Evolutionary conservation across 1,139 yeast species (phyloP).

Genomic region (Geotrichum fermentans): DNA sequence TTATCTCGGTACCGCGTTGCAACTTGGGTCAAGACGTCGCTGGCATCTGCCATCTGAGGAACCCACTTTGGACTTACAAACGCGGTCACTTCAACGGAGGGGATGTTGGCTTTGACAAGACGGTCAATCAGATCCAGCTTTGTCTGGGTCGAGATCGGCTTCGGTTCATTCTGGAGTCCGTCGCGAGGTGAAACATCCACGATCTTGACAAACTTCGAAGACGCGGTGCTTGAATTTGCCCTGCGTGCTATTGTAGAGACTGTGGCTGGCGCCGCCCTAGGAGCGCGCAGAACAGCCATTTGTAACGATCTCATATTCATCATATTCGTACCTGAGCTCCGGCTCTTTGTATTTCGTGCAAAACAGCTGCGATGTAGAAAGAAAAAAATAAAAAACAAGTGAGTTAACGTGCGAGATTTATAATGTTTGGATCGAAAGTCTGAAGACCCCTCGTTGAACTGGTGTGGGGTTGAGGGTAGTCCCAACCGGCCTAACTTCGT

Average conservation of each 20-base stretch:
- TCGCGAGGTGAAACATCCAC: conserved; percentile 39
- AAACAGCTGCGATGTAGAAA: too few species aligned
- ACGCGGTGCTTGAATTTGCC: background rate
- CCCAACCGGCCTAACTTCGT: background rate
- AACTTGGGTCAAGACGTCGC: conserved; percentile 11
- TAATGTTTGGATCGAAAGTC: too few species aligned
- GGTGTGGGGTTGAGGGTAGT: too few species aligned
- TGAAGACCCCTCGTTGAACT: too few species aligned
- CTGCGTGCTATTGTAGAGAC: background rate
- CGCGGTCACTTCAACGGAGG: conserved; percentile 35
- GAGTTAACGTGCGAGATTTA: too few species aligned
- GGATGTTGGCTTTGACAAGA: conserved; percentile 33
- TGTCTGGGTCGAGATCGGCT: conserved; percentile 31
- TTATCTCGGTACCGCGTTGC: conserved; percentile 4
- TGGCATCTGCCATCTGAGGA: conserved; percentile 31
- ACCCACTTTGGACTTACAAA: conserved; percentile 41
- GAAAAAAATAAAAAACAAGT: too few species aligned
- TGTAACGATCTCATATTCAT: too few species aligned
- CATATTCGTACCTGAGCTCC: too few species aligned
- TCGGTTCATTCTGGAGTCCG: conserved; percentile 37
- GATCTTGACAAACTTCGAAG: conserved; percentile 25
- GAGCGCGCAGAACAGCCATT: too few species aligned
- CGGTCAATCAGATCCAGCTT: conserved; percentile 35
- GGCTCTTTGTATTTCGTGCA: too few species aligned
- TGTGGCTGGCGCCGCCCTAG: background rate